phyloP scores from a whole-genome alignment of 192 early-diverging fungal species.

The Podila horticola region DNA sequence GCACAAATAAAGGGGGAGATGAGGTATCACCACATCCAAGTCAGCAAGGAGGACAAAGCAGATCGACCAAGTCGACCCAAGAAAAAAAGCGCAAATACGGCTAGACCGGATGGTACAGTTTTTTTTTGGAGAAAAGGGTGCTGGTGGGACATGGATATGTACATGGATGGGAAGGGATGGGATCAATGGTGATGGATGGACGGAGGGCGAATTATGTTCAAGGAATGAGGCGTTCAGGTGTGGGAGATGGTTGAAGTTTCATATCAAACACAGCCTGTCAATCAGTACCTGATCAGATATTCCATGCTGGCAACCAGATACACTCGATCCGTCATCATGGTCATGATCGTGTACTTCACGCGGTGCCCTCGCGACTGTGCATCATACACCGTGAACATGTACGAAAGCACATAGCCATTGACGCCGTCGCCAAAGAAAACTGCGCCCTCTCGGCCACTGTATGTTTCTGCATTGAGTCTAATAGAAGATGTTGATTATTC shows the following conservation, averaged over 20 bases:
- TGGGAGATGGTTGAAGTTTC: too few species aligned
- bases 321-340: conserved; percentile 71
- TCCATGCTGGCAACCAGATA: conserved; percentile 75
- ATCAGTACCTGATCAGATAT: conserved; percentile 67
- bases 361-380: conserved; percentile 71
- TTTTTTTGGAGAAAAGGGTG: too few species aligned
- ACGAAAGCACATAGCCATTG: conserved; percentile 75
- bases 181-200: too few species aligned
- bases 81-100: neutral
- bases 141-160: too few species aligned
- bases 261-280: neutral
- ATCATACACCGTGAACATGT: conserved; percentile 76
- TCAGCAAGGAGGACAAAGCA: conserved; percentile 2
- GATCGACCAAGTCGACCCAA: neutral
- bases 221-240: too few species aligned
- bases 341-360: conserved; percentile 69
- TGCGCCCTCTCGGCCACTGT: conserved; percentile 70
- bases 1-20: neutral
- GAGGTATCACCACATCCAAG: neutral
- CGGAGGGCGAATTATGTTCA: too few species aligned
- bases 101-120: too few species aligned
- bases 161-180: too few species aligned
- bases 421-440: conserved; percentile 76
- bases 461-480: conserved; percentile 72
- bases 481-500: neutral